Base-by-base conservation (phyloP, 371 early-diverging fungal species). In the Mucor indicus region DNA sequence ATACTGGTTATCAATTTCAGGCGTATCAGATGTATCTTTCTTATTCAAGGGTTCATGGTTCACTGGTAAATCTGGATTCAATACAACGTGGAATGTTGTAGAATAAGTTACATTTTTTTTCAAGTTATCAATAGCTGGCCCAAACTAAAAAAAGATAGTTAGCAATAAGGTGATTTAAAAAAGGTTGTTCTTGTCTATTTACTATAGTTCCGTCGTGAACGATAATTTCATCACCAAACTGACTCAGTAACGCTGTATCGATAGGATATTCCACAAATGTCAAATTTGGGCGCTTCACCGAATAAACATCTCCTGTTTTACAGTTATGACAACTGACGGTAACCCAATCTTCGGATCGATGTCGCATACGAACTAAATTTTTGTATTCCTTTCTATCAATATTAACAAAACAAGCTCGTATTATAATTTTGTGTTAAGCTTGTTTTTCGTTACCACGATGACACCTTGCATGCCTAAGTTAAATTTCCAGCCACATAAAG, bases 401-500 rank as follows among this genome's bases (percentile, higher is more conserved):
- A 8, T 6, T 12, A 6, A 29, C 8, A 8, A 29, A 6, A 29
- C 30, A 29, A 29, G 30, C 30, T 13, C 43, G 15, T 5, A 27
- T 25, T 38, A 30, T 17, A 7, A 8, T 13, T 27, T 12, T 49
- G 36, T 25, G 24, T 4, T 47, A 3, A 13, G 23, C 16, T 23
- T n/a, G 8, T 38, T 38, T 12, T n/a, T 11, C 50, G 64, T 50
- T 65, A 72, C 72, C 24, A 60, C 46, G 25, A 32, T 49, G 7
- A 72, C 57, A 21, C 67, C 74, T 30, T 65, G 57, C 53, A 63
- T 64, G 19, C 64, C 65, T n/a, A 68, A 51, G 33, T 68, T 60
- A 44, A 75, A 65, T 22, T 55, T 48, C 61, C 64, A 66, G 8
- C 75, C 71, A 20, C 48, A 52, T 16, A 71, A 15, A n/a, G 46